A percentile compares a stretch with the other conserved stretches of the same genome.
phyloP scores from a whole-genome alignment of 352 stramenopile species.

The Phytophthora crassamura region DNA sequence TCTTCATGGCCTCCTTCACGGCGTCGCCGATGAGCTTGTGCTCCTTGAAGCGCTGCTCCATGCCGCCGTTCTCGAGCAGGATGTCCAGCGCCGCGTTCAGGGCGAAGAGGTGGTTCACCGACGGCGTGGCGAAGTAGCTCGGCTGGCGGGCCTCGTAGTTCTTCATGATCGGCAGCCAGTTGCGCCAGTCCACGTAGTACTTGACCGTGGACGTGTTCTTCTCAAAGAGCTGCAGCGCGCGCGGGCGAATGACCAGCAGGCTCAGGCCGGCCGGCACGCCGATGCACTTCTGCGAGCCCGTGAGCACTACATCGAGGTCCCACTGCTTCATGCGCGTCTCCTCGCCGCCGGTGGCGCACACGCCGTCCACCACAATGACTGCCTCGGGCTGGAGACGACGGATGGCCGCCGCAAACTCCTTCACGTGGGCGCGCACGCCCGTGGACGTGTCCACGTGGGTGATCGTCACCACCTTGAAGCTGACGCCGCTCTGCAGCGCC shows the following conservation, averaged over 20 bases:
- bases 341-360: constrained; percentile 74
- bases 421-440: constrained; percentile 65
- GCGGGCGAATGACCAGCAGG: constrained; percentile 69
- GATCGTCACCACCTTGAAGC: constrained; percentile 77
- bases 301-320: constrained; percentile 83
- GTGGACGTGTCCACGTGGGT: constrained; percentile 85
- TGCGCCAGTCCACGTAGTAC: constrained; percentile 84
- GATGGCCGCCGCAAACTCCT: constrained; percentile 62
- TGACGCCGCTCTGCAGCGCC: constrained; percentile 42
- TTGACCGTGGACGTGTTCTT: constrained; percentile 59
- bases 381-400: constrained; percentile 67
- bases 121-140: constrained; percentile 81
- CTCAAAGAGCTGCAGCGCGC: constrained; percentile 71
- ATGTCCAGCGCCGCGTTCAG: constrained; percentile 75
- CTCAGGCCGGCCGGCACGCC: constrained; percentile 73
- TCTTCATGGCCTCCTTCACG: constrained; percentile 73
- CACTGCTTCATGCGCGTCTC: constrained; percentile 85
- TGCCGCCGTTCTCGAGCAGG: constrained; percentile 74
- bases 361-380: constrained; percentile 72
- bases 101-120: constrained; percentile 82
- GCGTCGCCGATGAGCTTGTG: constrained; percentile 64
- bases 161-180: constrained; percentile 88
- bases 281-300: constrained; percentile 82
- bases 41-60: constrained; percentile 81
- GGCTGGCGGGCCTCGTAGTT: constrained; percentile 80